Evolutionary conservation across 2,329 filamentous ascomycete species (phyloP), one percentile per base, ranked within the genome.

Genomic region (Chrysoporthe austroafricana): DNA sequence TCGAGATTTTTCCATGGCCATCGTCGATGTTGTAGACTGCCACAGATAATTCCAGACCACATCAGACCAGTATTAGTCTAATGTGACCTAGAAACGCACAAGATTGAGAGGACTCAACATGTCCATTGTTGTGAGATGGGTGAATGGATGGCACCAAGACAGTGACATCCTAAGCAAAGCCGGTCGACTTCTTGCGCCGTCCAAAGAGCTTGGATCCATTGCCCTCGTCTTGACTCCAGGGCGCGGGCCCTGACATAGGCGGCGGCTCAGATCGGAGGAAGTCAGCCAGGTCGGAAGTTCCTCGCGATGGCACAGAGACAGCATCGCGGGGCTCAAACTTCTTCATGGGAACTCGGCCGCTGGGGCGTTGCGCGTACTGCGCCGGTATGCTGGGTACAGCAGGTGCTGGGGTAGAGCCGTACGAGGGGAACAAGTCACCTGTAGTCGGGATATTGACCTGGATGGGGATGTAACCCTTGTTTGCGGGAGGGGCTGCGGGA

Each of bases 211-310:
- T 69, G 18, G 68, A 67, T 11, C 34, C 16, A 11, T 32, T 52
- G 18, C 34, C 48, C 43, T 68, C 66, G n/a, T 56, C 43, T 39
- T 66, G 63, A 21, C 52, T 21, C 43, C 62, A 68, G 34, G 66
- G 43, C 4, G 52, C 13, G 1, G 63, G 26, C 21, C 64, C 61
- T 39, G 65, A 62, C 18, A 64, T 48, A 16, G 83, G 82, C 1
- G 90, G 88, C 3, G 91, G 91, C 44, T 84, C 89, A 16, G 90
- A 91, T 73, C 88, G 86, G 43, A 96, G 79, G 76, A 95, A 95
- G 63, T 88, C 87, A 0, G 92, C 91, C 57, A 95, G 78, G 62
- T 93, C 91, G 21, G 86, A 85, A 2, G 90, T 93, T 58, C 80
- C 78, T n/a, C 78, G 78, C 7, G 76, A 77, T 3, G 76, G 71